phyloP scores from a whole-genome alignment of 2,329 filamentous ascomycete species.

The Xylariaceae sp. region DNA sequence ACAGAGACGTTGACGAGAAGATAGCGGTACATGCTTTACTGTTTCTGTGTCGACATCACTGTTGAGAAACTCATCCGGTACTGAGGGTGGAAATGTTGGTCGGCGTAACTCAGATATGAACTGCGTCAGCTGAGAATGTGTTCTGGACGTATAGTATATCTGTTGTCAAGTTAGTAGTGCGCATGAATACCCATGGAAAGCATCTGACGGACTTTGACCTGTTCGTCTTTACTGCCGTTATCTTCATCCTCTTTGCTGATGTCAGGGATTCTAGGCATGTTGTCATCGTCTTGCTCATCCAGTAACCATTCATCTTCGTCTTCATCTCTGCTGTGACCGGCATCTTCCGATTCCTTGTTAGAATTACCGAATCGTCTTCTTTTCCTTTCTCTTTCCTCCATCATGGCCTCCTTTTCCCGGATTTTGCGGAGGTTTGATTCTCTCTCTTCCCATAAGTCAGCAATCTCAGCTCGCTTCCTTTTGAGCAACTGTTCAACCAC shows the following conservation, averaged over 20 bases:
- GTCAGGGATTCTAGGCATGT: slow-evolving; percentile 39
- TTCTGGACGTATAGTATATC: slow-evolving; percentile 89
- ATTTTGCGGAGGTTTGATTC: slow-evolving; percentile 65
- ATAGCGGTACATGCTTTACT: slow-evolving; percentile 76
- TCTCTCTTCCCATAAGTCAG: slow-evolving; percentile 63
- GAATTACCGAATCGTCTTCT: slow-evolving; percentile 37
- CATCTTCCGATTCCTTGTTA: slow-evolving; percentile 13
- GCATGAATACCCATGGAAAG: background rate
- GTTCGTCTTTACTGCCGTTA: slow-evolving; percentile 36
- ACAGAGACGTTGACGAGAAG: slow-evolving; percentile 81
- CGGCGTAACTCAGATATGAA: slow-evolving; percentile 78
- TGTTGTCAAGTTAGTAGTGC: slow-evolving; percentile 29
- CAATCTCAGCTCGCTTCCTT: slow-evolving; percentile 61
- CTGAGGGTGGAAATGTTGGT: slow-evolving; percentile 68
- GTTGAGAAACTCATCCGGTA: slow-evolving; percentile 43
- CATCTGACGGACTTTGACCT: slow-evolving; percentile 54
- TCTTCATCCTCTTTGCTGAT: slow-evolving; percentile 60
- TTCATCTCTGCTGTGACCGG: slow-evolving; percentile 31
- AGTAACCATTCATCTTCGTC: slow-evolving; percentile 63
- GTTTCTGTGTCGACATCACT: slow-evolving; percentile 41
- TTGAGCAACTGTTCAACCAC: slow-evolving; percentile 70
- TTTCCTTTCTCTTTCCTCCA: slow-evolving; percentile 47
- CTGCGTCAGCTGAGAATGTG: slow-evolving; percentile 85
- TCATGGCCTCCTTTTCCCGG: slow-evolving; percentile 56
- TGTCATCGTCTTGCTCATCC: slow-evolving; percentile 58